Conservation (phyloP, 176 grass and related monocot genomes). For the Panicum miliaceum region DNA sequence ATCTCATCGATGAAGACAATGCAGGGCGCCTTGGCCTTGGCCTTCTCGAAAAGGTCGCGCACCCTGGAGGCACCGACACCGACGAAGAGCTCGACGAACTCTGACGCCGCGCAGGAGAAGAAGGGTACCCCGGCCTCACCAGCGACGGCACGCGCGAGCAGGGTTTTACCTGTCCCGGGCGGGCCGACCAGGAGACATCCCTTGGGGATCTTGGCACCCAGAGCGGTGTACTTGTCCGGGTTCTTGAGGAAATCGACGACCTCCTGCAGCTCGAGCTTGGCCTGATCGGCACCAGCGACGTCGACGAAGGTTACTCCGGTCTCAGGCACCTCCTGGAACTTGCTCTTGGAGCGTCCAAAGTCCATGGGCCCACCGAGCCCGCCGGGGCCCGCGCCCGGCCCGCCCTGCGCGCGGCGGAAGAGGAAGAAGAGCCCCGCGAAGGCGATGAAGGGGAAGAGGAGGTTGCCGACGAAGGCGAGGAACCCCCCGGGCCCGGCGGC, state of each 20-base stretch:
- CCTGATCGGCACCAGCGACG: conserved; percentile 94
- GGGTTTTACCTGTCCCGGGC: conserved; percentile 85
- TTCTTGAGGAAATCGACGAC: conserved; percentile 98
- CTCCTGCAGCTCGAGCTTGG: conserved; percentile 97
- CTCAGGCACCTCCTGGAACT: conserved; percentile 99
- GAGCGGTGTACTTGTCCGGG: conserved; percentile 94
- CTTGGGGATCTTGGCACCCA: conserved; percentile 96
- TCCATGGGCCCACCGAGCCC: conserved; percentile 97
- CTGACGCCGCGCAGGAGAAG: conserved; percentile 95
- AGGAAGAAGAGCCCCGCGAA: conserved; percentile 97
- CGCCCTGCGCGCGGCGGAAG: conserved; percentile 91
- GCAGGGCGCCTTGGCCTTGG: conserved; percentile 95
- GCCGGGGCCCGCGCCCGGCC: conserved; percentile 69
- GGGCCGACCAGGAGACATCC: conserved; percentile 89
- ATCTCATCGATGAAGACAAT: conserved; percentile 99
- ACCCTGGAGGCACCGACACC: conserved; percentile 91
- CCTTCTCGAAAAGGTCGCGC: conserved; percentile 96
- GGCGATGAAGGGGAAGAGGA: conserved; percentile 89
- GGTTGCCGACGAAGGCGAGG: conserved; percentile 79
- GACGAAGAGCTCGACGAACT: conserved; percentile 97
- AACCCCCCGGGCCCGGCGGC: conserved; percentile 53
- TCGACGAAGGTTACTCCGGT: conserved; percentile 81
- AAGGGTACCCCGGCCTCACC: conserved; percentile 93
- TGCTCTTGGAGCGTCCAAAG: conserved; percentile 92
- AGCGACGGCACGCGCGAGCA: conserved; percentile 84